Evolutionary conservation across 2,329 filamentous ascomycete species (phyloP), one percentile per base, ranked within the genome.

Genomic region (Pseudohalonectria lignicola): DNA sequence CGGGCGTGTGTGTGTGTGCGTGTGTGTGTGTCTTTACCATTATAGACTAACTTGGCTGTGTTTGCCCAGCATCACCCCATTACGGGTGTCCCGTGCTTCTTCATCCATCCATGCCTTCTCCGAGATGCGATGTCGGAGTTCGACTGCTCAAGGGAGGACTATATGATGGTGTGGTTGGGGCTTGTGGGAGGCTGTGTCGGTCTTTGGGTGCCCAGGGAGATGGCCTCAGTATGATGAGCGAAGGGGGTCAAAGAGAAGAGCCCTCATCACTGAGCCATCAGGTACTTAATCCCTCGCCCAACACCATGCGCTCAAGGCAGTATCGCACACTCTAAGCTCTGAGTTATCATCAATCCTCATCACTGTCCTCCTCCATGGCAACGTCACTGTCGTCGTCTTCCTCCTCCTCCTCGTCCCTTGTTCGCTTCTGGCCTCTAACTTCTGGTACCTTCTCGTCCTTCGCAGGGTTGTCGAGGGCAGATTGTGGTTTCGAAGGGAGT

Each of bases 91-190:
- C 86, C 87, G 30, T 75, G 78, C 36, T 95, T 90, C 60, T 95
- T 94, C 60, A 72, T 96, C 49, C 92, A 98, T 62, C 90, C 92
- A 18, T 96, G 92, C 61, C 76, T 85, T 55, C 84, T 92, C 8
- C 83, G 82, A 40, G 82, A 90, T 46, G 83, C 84, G 37, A 83
- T 96, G 72, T 66, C 67, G 48, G 66, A 64, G 37, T 78, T 86
- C 50, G 62, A 72, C 48, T 78, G 74, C 49, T 58, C 67, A 53
- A 64, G 68, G 55, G 60, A 79, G 50, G 69, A 79, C 49, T 96
- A 96, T 64, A 68, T 96, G 52, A 74, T 86, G 61, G 63, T 86
- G 39, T 96, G 90, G 88, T 69, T 95, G 44, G 88, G 88, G n/a
- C 64, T 94, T 41, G 76, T 94, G 32, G 90, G 88, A 42, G 76